Percentiles rank a stretch among this genome's conserved stretches.
These are phyloP conservation scores for Aschersonia sp. DNA, from an alignment of 2,329 filamentous ascomycete genomes.

Conservation along the genomic window DNA sequence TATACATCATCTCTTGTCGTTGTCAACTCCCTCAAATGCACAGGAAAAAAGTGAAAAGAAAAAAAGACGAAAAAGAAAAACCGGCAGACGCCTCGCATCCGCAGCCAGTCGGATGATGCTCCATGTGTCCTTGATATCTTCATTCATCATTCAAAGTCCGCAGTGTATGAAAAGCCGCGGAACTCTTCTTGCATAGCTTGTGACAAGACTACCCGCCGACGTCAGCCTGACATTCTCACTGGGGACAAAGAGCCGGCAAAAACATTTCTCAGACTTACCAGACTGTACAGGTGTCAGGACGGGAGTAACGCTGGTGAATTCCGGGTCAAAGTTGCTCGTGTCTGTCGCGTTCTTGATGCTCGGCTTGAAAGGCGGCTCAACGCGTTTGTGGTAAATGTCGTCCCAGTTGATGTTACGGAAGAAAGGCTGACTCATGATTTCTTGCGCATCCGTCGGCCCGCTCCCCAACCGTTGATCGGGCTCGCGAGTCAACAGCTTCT, in stretches of 20 bases:
- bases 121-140: slow-evolving; percentile 4
- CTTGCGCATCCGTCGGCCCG: slow-evolving; percentile 91
- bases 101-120: slow-evolving; percentile 1
- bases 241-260: too few species aligned
- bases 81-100: not conserved
- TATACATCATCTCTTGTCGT: too few species aligned
- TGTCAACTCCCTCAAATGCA: too few species aligned
- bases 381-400: slow-evolving; percentile 91
- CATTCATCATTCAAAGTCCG: slow-evolving; percentile 58
- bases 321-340: slow-evolving; percentile 98
- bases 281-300: slow-evolving; percentile 95
- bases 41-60: too few species aligned
- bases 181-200: slow-evolving; percentile 99
- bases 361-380: slow-evolving; percentile 78
- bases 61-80: not conserved
- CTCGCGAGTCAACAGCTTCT: slow-evolving; percentile 91
- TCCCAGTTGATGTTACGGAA: slow-evolving; percentile 98
- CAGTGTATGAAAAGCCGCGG: slow-evolving; percentile 94
- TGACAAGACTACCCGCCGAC: slow-evolving; percentile 25
- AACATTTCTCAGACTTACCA: slow-evolving; percentile 44
- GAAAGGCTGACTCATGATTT: slow-evolving; percentile 98
- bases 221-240: too few species aligned
- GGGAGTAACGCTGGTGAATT: slow-evolving; percentile 96
- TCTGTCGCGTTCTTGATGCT: slow-evolving; percentile 84
- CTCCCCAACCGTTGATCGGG: slow-evolving; percentile 86